phyloP scores from a whole-genome alignment of 805 yeast genomes.

The Candida koratica region DNA sequence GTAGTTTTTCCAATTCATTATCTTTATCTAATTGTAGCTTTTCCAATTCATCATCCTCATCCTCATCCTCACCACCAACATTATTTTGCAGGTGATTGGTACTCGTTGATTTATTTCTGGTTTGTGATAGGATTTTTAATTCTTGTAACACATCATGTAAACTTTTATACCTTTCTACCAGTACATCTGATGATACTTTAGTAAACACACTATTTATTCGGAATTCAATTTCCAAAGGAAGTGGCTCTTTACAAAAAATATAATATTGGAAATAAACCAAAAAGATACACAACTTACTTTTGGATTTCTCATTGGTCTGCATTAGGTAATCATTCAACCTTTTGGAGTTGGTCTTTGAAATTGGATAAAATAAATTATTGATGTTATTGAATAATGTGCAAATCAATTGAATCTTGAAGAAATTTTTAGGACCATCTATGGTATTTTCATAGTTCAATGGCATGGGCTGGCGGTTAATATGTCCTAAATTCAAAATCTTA shows the following conservation, averaged over 20 bases:
- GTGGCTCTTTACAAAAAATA: constrained; percentile 56
- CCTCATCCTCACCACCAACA: constrained; percentile 16
- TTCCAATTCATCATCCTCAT: constrained; percentile 17
- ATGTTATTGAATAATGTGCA: constrained; percentile 17
- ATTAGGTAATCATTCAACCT: constrained; percentile 5
- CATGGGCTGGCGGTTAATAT: constrained; percentile 49
- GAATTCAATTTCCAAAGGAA: constrained; percentile 62
- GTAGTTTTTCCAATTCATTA: constrained; percentile 22
- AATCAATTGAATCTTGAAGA: constrained; percentile 62
- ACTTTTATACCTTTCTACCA: constrained; percentile 30
- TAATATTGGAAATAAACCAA: constrained; percentile 70
- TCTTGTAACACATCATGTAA: constrained; percentile 42
- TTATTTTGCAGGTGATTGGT: constrained; percentile 2
- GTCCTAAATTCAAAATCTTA: constrained; percentile 61
- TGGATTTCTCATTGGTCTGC: constrained; percentile 3
- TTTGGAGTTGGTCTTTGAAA: constrained; percentile 1
- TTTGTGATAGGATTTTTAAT: constrained; percentile 26
- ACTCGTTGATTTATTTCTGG: constrained; percentile 12
- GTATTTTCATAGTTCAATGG: constrained; percentile 47
- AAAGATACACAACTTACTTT: constrained; percentile 27
- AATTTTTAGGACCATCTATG: constrained; percentile 63
- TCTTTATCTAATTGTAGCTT: constrained; percentile 20
- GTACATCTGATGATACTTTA: constrained; percentile 12
- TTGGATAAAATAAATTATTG: constrained; percentile 1
- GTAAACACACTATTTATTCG: constrained; percentile 45